These are phyloP conservation scores for Linanthus parryae DNA, from an alignment of 148 eudicot species.

Conservation along the genomic window DNA sequence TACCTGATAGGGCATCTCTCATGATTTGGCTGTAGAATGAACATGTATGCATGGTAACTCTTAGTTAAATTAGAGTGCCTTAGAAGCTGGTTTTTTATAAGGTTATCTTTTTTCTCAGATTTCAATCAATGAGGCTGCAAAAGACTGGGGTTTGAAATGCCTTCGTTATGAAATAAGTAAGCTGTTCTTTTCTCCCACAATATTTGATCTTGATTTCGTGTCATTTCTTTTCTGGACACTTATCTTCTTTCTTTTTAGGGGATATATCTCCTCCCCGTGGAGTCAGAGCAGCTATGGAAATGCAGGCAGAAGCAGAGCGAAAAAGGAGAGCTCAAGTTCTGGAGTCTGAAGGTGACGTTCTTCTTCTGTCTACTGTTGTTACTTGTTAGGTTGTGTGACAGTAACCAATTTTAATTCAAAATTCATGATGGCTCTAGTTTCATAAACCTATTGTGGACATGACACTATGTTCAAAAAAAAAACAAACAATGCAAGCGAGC, in stretches of 20 bases:
- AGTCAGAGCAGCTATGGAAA: constrained; percentile 85
- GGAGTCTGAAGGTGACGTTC: constrained; percentile 79
- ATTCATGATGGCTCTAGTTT: no score
- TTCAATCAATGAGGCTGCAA: constrained; percentile 81
- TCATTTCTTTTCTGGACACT: neutral
- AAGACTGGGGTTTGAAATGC: constrained; percentile 83
- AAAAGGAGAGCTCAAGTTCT: constrained; percentile 87
- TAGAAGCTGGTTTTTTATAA: no score
- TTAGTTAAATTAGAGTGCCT: no score
- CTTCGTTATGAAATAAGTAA: constrained; percentile 93
- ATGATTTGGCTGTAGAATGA: neutral
- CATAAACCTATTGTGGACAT: no score
- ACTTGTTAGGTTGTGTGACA: neutral
- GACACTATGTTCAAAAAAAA: no score
- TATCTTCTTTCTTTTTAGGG: constrained; percentile 40
- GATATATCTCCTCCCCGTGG: constrained; percentile 92
- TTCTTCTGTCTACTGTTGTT: no score
- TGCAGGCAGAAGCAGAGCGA: constrained; percentile 99
- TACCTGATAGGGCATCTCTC: neutral
- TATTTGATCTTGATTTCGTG: neutral
- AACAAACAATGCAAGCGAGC: no score
- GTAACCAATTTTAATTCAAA: neutral
- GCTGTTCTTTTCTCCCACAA: constrained; percentile 15
- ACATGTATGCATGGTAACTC: neutral
- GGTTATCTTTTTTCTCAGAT: constrained; percentile 28